These are phyloP conservation scores for Peronospora tabacina DNA, from an alignment of 352 stramenopile species.

Conservation along the genomic window DNA sequence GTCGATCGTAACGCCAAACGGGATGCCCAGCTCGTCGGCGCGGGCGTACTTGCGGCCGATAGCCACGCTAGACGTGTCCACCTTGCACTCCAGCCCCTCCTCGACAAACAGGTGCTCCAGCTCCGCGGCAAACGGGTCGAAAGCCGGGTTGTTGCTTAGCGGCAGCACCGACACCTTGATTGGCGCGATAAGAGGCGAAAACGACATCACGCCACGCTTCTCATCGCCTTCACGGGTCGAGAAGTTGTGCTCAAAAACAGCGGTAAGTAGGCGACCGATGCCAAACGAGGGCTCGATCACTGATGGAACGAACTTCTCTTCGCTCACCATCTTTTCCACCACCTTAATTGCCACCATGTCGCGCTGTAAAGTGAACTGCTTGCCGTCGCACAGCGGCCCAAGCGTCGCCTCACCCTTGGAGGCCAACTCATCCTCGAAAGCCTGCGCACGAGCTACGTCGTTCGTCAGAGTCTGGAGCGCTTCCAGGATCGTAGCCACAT, in stretches of 20 bases:
- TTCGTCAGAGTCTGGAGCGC: conserved; percentile 78
- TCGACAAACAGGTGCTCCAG: conserved; percentile 63
- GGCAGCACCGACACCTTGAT: conserved; percentile 97
- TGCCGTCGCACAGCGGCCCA: conserved; percentile 76
- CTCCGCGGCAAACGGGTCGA: conserved; percentile 75
- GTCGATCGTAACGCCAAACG: conserved; percentile 98
- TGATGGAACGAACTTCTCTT: conserved; percentile 97
- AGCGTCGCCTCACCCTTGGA: conserved; percentile 86
- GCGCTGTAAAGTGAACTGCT: conserved; percentile 88
- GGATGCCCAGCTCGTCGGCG: conserved; percentile 96
- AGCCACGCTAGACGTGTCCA: conserved; percentile 92
- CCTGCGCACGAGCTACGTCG: conserved; percentile 80
- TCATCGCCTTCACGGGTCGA: conserved; percentile 93
- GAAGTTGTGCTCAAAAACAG: conserved; percentile 98
- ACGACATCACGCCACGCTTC: conserved; percentile 96
- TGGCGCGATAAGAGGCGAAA: conserved; percentile 94
- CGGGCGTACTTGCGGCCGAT: conserved; percentile 96
- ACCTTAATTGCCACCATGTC: conserved; percentile 94
- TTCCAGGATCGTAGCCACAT: conserved; percentile 77
- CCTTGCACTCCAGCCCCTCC: conserved; percentile 81
- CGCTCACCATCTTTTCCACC: conserved; percentile 92
- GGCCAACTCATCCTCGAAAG: conserved; percentile 89
- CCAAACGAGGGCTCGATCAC: conserved; percentile 99
- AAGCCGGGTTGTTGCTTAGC: conserved; percentile 84
- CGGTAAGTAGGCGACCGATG: conserved; percentile 96